Evolutionary conservation across 192 early-diverging fungal genomes (phyloP), one percentile per base, ranked within the genome.

Genomic region (Coemansia sp.): DNA sequence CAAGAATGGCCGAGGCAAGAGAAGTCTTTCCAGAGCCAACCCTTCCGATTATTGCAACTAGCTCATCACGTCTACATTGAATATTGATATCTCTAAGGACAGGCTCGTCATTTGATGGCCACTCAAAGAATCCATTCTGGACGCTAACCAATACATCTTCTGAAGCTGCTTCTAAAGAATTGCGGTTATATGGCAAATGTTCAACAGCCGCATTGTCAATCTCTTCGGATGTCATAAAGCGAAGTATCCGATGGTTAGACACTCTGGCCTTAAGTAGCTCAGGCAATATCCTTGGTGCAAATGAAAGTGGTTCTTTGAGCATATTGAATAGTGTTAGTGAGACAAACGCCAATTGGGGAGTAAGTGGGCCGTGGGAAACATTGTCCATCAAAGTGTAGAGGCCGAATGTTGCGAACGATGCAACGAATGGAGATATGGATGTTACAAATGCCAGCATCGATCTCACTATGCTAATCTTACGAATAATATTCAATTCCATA

Each of bases 281-380:
- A 30, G 28, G 91, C 31, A 90, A 85, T 49, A 84, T 64, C 55
- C 97, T 82, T 53, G 97, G 95, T 78, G 93, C 95, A 69, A 90
- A 90, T 23, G 97, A 73, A 53, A 96, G 80, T 16, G 28, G 28
- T 2, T 6, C 28, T 30, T 6, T 30, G 28, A 30, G 28, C 28
- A 30, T 30, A 74, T 97, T 97, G 84, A 99, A 97, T 8, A 99
- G 82, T 1, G 94, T 82, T 54, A 99, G 82, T 4, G 93, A 88
- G 2, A 94, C 93, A 73, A 98, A 98, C 0, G 92, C 90, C 53
- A 91, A 62, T 54, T 82, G 77, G 26, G 87, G 71, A 1, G 88
- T 89, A 30, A 96, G 77, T 18, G 82, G 79, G 34, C 73, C 73
- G 34, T 58, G 73, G 24, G 73, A 72, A 25, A 82, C 72, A 56